Percentiles rank a stretch among this genome's conserved stretches.
These are phyloP conservation scores for Parasitella parasitica DNA, from an alignment of 371 early-diverging fungal species.

Conservation along the genomic window DNA sequence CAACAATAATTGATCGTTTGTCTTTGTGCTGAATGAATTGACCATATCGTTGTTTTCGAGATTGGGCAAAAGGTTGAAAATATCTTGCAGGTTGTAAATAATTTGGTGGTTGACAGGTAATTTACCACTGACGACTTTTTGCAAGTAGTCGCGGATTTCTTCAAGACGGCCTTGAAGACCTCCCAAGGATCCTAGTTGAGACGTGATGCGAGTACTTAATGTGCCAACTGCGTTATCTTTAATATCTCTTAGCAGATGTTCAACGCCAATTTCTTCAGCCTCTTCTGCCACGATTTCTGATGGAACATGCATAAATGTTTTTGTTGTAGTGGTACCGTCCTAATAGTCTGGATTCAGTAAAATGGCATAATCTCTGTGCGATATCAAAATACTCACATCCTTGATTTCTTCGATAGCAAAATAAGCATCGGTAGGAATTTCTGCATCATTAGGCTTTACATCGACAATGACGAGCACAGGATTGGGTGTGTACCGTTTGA, in stretches of 20 bases:
- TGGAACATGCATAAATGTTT: slow-evolving; percentile 95
- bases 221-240: slow-evolving; percentile 96
- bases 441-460: slow-evolving; percentile 89
- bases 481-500: slow-evolving; percentile 92
- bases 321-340: slow-evolving; percentile 94
- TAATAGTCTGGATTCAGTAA: slow-evolving; percentile 21
- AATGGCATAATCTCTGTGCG: neutral
- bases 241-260: slow-evolving; percentile 98
- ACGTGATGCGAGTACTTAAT: slow-evolving; percentile 83
- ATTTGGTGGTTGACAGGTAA: slow-evolving; percentile 95
- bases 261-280: slow-evolving; percentile 99
- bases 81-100: slow-evolving; percentile 94
- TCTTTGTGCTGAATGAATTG: slow-evolving; percentile 84
- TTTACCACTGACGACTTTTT: slow-evolving; percentile 81
- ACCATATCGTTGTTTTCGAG: slow-evolving; percentile 72
- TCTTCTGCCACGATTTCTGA: slow-evolving; percentile 98
- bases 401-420: slow-evolving; percentile 92
- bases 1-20: slow-evolving; percentile 94
- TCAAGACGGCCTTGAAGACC: slow-evolving; percentile 83
- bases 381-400: slow-evolving; percentile 56
- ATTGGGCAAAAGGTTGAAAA: slow-evolving; percentile 94
- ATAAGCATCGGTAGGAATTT: slow-evolving; percentile 97
- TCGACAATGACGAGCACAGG: slow-evolving; percentile 96
- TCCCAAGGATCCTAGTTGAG: slow-evolving; percentile 87
- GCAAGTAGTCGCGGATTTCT: slow-evolving; percentile 84